Evolutionary conservation across 2,329 filamentous ascomycete species (phyloP), one percentile per base, ranked within the genome.

Genomic region (Boeremia lycopersici): DNA sequence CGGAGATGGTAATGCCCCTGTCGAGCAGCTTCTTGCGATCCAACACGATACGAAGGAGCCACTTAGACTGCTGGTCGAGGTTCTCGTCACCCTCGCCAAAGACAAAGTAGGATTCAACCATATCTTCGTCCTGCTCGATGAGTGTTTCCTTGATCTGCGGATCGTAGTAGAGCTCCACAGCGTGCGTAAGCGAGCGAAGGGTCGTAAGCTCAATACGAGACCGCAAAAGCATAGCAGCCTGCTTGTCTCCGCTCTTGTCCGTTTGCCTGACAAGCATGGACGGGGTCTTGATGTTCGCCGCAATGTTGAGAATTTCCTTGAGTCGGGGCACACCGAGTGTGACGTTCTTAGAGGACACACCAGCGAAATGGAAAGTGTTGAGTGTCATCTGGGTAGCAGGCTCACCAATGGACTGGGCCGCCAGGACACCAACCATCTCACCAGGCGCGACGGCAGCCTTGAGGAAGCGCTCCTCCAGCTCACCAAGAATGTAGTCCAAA

Each of bases 311-410:
- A 86, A 99, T 99, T 80, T 99, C 95, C 84, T 99, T 99, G 44
- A 99, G 86, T 87, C 95, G 93, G 38, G 95, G 95, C 38, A 99
- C 95, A 91, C 95, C 95, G 43, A 99, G 88, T 0, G 95, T 99
- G 50, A 99, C 93, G 83, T 99, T 99, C 88, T 99, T 99, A 23
- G 93, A 96, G 33, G 96, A 96, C 57, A 99, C 92, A 96, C 95
- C 95, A 76, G 95, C 93, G 76, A 99, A 99, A 83, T 99, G 95
- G 89, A 99, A 99, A 23, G 95, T 99, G 80, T 99, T 99, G 57
- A 99, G 81, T 1, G 95, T 99, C 95, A 99, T 99, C 82, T 99
- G 95, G 1, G 95, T 99, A 19, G 95, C 96, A 35, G 95, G 95
- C 77, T 99, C 95, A 80, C 95, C 95, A 73, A 99, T 99, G 29